Base-by-base conservation (phyloP, 2,329 filamentous ascomycete genomes). In the Sclerotinia nivalis region DNA sequence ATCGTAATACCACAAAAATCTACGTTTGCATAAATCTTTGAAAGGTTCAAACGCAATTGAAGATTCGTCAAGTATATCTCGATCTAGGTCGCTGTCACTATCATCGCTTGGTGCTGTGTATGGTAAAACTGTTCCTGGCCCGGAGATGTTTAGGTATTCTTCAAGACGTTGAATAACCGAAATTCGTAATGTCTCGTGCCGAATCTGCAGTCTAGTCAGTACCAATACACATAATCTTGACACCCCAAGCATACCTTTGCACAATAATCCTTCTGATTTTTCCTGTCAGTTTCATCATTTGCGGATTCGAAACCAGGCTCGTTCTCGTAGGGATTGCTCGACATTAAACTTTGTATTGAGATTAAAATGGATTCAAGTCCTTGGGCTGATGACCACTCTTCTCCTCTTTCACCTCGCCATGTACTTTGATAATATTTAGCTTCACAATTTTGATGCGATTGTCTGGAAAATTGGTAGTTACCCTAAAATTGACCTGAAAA, bases 301-400 rank as follows among this genome's bases (percentile, higher is more conserved):
- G 89, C 87, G 71, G 91, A 86, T 79, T 98, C 95, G 75, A 93
- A 97, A 8, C 96, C 96, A 1, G 96, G 96, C 79, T 99, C 96
- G 76, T 98, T 97, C 78, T 96, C 93, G 80, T 97, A 98, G 0
- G 95, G 96, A 75, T 97, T 97, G 40, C 88, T 82, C 0, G 93
- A 97, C 91, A 99, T 94, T 58, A 99, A 84, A 79, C 94, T 97
- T 80, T 99, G 96, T 70, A 99, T 97, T 7, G 95, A 98, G 67
- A 98, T 88, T 61, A 99, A 81, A 62, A 98, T 93, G 0, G 95
- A 98, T 79, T 98, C 96, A 1, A 99, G 84, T 9, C 96, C 95
- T 79, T 98, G 96, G 0, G 95, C 96, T 22, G 94, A 93, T 22
- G 94, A 97, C 96, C 96, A 99, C 79, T 97, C 90, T 80, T 98